Base-by-base conservation (phyloP, 1,284 basidiomycete species). In the Leccinum subfulvum region DNA sequence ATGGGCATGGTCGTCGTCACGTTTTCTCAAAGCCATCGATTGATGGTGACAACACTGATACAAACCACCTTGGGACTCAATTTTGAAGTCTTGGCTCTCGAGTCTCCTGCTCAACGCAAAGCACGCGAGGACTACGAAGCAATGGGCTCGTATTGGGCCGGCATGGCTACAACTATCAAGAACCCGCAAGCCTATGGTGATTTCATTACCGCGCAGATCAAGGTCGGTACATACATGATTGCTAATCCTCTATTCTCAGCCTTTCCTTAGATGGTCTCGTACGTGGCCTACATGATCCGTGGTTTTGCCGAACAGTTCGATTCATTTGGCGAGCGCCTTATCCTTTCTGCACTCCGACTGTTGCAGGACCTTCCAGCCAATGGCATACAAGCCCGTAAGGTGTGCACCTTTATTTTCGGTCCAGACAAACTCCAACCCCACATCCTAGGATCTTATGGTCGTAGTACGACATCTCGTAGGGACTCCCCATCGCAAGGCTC, bases 281-380 rank as follows among this genome's bases (percentile, higher is more conserved):
- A 95, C 75, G 81, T 98, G 54, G 94, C 95, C 1, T 98, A 95
- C 78, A 89, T 97, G 28, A 84, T 96, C 65, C 86, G 95, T 59
- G 90, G 88, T 30, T 76, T 82, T 59, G 79, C 75, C 35, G 90
- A 93, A 35, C 86, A 90, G 60, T 85, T 90, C 66, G 88, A 92
- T 54, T 82, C 86, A 10, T 94, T 95, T 68, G 89, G 91, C 4
- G 91, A 97, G 69, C 86, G 86, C 4, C 84, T 99, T 44, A 90
- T 97, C 21, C 81, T 92, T 57, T 86, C 90, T 49, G 89, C 92
- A 56, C 81, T 99, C 28, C 87, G 97, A 14, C 81, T 99, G 23
- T 82, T 99, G 59, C 92, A 98, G 73, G 97, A 99, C 75, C 96
- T 95, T 70, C 97, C 97, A 21, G 84, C 91, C 0, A 94, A 92